Conservation (phyloP, 805 yeast species). For the Candida odintsovae region DNA sequence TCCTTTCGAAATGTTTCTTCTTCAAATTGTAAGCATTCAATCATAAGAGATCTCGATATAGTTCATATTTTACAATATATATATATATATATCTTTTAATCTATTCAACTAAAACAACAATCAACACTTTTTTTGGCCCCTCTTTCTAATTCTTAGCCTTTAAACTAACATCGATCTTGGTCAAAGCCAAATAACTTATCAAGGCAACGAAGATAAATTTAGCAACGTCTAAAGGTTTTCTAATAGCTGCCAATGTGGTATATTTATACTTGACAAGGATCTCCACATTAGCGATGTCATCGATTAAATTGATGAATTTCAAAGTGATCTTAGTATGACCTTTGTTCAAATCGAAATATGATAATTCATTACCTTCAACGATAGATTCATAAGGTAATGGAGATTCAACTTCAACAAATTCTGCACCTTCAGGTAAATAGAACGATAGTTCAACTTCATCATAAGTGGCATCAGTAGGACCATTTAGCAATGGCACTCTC, state of each 20-base stretch:
- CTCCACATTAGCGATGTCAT: slow-evolving; percentile 53
- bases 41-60: no score
- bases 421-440: slow-evolving; percentile 85
- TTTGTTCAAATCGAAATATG: slow-evolving; percentile 64
- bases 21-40: no score
- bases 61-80: background rate
- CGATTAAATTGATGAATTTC: slow-evolving; percentile 55
- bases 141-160: slow-evolving; percentile 19
- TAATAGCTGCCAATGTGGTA: slow-evolving; percentile 43
- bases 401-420: slow-evolving; percentile 46
- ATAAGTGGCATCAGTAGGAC: slow-evolving; percentile 66
- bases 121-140: background rate
- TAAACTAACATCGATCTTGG: slow-evolving; percentile 39
- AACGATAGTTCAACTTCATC: slow-evolving; percentile 53
- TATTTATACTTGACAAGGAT: slow-evolving; percentile 60
- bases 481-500: slow-evolving; percentile 66
- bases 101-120: background rate
- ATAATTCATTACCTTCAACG: slow-evolving; percentile 30
- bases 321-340: slow-evolving; percentile 78
- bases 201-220: slow-evolving; percentile 56
- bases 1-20: no score
- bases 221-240: slow-evolving; percentile 64
- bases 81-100: background rate
- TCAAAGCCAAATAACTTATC: slow-evolving; percentile 43
- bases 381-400: slow-evolving; percentile 41